These are phyloP conservation scores for Pythium sukuiense DNA, from an alignment of 352 stramenopile genomes.

Conservation along the genomic window DNA sequence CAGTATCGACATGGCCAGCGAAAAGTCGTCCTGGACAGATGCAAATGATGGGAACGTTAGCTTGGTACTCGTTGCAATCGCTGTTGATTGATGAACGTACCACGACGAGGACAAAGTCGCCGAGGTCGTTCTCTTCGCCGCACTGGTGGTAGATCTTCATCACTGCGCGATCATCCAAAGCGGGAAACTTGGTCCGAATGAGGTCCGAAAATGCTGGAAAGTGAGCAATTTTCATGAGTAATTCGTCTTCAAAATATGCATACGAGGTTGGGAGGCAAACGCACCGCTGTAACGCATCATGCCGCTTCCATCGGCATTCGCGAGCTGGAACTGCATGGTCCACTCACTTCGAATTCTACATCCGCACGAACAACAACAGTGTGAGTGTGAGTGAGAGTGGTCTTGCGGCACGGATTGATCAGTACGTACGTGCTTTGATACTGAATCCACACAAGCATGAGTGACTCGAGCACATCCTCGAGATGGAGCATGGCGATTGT, in stretches of 20 bases:
- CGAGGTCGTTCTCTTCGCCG: constrained; percentile 80
- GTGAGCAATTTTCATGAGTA: background rate
- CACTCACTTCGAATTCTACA: constrained; percentile 59
- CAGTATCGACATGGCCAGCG: constrained; percentile 57
- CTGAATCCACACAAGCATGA: constrained; percentile 76
- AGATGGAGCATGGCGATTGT: constrained; percentile 40
- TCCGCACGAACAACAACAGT: background rate
- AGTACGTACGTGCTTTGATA: constrained; percentile 48
- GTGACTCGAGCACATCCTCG: constrained; percentile 64
- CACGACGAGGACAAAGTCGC: constrained; percentile 62
- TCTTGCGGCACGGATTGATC: background rate
- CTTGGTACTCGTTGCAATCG: too few species aligned
- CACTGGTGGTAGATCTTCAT: constrained; percentile 75
- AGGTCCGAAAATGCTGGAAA: constrained; percentile 52
- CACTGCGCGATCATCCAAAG: constrained; percentile 48
- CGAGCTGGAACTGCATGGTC: constrained; percentile 56
- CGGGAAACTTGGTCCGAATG: constrained; percentile 52
- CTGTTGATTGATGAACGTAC: constrained; percentile 28
- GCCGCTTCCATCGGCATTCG: constrained; percentile 59
- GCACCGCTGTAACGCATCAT: constrained; percentile 61
- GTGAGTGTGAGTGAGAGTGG: background rate
- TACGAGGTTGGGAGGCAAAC: constrained; percentile 2
- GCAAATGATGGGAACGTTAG: too few species aligned
- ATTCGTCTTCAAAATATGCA: background rate
- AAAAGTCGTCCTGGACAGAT: constrained; percentile 55